phyloP scores from a whole-genome alignment of 139 green algal species.

The Ulvella scutata region DNA sequence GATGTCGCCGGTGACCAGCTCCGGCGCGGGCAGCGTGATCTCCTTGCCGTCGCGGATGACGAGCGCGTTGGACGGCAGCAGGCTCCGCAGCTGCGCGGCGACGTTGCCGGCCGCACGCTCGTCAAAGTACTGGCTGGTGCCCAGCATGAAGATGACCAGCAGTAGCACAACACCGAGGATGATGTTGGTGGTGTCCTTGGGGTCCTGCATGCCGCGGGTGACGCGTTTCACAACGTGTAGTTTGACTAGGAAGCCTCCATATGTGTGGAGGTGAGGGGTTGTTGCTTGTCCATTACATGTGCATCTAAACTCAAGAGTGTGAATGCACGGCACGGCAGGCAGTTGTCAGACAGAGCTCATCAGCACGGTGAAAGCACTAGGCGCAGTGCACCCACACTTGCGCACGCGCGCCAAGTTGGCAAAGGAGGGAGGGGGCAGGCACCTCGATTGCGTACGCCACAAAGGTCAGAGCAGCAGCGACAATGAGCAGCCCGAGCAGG shows the following conservation, averaged over 20 bases:
- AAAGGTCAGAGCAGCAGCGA: slow-evolving; percentile 14
- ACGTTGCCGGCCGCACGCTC: slow-evolving; percentile 15
- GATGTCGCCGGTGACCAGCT: slow-evolving; percentile 18
- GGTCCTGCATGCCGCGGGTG: slow-evolving; percentile 7
- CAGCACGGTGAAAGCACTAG: too few relatives aligned
- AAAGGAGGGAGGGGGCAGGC: neutral
- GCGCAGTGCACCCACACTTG: too few relatives aligned
- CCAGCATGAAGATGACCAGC: slow-evolving; percentile 11
- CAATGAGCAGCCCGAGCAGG: slow-evolving; percentile 16
- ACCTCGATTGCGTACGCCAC: slow-evolving; percentile 24
- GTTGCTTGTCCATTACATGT: too few relatives aligned
- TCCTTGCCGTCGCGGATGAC: slow-evolving; percentile 12
- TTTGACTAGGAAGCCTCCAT: too few relatives aligned
- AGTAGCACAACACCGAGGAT: slow-evolving; percentile 17
- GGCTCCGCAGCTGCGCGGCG: slow-evolving; percentile 57
- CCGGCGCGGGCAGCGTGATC: slow-evolving; percentile 11
- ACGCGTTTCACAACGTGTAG: too few relatives aligned
- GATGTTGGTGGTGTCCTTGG: slow-evolving; percentile 15
- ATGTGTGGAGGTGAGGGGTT: too few relatives aligned
- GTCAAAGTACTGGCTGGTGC: slow-evolving; percentile 15
- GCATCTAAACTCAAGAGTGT: too few relatives aligned
- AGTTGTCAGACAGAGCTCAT: too few relatives aligned
- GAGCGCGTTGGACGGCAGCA: slow-evolving; percentile 54
- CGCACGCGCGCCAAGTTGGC: too few relatives aligned
- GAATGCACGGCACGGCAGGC: too few relatives aligned